phyloP scores from a whole-genome alignment of 2,329 filamentous ascomycete species.

The Hypoxylon sp. region DNA sequence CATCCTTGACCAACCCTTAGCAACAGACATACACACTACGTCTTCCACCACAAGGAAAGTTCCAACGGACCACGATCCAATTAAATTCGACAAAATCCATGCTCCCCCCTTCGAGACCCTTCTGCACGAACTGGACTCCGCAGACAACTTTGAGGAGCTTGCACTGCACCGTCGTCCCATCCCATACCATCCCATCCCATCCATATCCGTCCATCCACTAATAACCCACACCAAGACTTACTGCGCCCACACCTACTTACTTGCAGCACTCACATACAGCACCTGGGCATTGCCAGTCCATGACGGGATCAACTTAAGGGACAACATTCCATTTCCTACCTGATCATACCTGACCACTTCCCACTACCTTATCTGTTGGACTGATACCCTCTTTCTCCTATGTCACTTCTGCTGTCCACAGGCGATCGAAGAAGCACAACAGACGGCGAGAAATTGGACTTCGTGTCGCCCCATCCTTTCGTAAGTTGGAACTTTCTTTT shows the following conservation, averaged over 20 bases:
- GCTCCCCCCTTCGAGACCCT: conserved; percentile 29
- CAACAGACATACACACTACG: no score
- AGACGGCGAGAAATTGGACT: background rate
- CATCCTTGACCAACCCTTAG: no score
- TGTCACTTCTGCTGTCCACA: background rate
- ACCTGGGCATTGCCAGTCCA: conserved; percentile 24
- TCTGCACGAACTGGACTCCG: conserved; percentile 35
- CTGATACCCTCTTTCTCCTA: conserved; percentile 3
- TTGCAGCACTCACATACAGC: conserved; percentile 7
- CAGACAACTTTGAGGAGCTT: conserved; percentile 15
- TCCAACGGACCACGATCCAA: conserved; percentile 19
- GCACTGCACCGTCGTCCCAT: conserved; percentile 29
- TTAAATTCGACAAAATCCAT: conserved; percentile 25
- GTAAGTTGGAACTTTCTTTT: background rate
- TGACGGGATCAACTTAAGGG: conserved; percentile 38
- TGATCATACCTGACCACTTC: conserved; percentile 42
- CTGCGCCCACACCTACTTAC: conserved; percentile 34
- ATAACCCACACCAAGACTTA: conserved; percentile 21
- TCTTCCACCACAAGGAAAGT: conserved; percentile 12
- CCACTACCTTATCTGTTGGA: conserved; percentile 9
- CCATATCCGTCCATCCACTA: conserved; percentile 28
- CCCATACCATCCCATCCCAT: background rate
- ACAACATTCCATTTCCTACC: conserved; percentile 40
- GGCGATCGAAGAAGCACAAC: background rate
- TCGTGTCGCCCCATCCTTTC: background rate